A percentile compares a stretch with the other conserved stretches of the same genome.
Evolutionary conservation across 768 basidiomycete genomes (phyloP).

Genomic region (Xerocomellus intermedius): DNA sequence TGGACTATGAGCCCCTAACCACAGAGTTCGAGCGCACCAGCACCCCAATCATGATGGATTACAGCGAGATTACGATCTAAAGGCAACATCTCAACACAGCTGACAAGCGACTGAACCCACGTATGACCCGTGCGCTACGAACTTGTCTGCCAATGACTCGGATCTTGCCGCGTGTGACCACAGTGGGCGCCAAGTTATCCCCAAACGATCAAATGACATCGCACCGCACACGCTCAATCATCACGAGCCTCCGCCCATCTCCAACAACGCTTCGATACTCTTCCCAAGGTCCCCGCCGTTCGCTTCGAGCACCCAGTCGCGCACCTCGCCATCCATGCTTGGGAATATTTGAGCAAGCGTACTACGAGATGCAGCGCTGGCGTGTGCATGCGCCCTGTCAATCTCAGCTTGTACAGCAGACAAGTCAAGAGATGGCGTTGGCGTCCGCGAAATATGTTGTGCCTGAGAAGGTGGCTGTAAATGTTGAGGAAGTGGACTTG

Average conservation of each 20-base stretch:
- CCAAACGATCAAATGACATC: background rate
- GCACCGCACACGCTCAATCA: background rate
- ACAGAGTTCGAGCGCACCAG: no score
- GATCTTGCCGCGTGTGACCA: background rate
- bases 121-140: background rate
- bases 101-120: background rate
- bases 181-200: background rate
- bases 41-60: background rate
- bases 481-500: slow-evolving; percentile 28
- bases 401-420: slow-evolving; percentile 72
- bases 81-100: background rate
- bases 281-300: slow-evolving; percentile 85
- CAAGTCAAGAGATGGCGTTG: slow-evolving; percentile 68
- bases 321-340: slow-evolving; percentile 71
- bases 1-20: no score
- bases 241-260: slow-evolving; percentile 51
- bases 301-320: slow-evolving; percentile 88
- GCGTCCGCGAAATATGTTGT: slow-evolving; percentile 64
- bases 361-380: slow-evolving; percentile 65
- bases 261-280: slow-evolving; percentile 84
- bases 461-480: slow-evolving; percentile 43
- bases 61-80: background rate
- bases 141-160: no score
- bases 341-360: slow-evolving; percentile 92
- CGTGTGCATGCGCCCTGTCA: slow-evolving; percentile 73